Evolutionary conservation across 139 green algal species (phyloP).

Genomic region (Klebsormidium nitens): DNA sequence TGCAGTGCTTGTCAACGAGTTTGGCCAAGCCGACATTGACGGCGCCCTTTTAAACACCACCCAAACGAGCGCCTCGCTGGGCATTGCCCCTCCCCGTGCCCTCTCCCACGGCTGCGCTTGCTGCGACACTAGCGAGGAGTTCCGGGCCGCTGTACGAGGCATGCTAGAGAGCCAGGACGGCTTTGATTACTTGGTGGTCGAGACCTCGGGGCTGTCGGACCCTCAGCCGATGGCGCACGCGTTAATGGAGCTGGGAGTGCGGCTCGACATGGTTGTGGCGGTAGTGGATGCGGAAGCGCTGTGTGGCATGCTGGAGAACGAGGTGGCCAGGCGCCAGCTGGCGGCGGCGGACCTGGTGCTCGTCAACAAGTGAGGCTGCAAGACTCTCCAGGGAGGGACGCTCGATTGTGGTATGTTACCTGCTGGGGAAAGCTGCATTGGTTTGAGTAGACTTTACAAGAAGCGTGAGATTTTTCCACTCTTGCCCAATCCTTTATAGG

Average conservation of each 20-base stretch:
- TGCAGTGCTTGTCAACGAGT: conserved; percentile 66
- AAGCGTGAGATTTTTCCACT: no score
- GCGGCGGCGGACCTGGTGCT: conserved; percentile 24
- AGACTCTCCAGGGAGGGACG: no score
- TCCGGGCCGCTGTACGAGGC: conserved; percentile 11
- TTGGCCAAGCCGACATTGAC: conserved; percentile 95
- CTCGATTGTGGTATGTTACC: no score
- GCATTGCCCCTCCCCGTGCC: background rate
- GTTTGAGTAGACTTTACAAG: no score
- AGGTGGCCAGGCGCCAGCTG: conserved; percentile 18
- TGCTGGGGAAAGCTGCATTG: no score
- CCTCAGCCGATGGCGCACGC: conserved; percentile 12
- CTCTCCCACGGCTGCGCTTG: conserved; percentile 12
- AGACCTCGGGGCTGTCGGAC: conserved; percentile 33
- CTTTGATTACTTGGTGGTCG: conserved; percentile 33
- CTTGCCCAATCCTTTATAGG: no score
- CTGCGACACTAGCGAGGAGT: conserved; percentile 13
- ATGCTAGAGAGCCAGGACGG: conserved; percentile 11
- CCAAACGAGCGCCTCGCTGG: conserved; percentile 37
- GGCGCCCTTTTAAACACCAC: conserved; percentile 28
- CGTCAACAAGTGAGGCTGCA: conserved; percentile 34
- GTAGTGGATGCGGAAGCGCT: conserved; percentile 33
- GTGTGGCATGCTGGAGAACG: conserved; percentile 1
- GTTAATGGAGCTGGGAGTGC: conserved; percentile 11
- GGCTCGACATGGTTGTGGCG: conserved; percentile 21